A percentile compares a stretch with the other conserved stretches of the same genome.
Evolutionary conservation across 805 yeast species (phyloP).

Genomic region (Jamesozyma lodderae): DNA sequence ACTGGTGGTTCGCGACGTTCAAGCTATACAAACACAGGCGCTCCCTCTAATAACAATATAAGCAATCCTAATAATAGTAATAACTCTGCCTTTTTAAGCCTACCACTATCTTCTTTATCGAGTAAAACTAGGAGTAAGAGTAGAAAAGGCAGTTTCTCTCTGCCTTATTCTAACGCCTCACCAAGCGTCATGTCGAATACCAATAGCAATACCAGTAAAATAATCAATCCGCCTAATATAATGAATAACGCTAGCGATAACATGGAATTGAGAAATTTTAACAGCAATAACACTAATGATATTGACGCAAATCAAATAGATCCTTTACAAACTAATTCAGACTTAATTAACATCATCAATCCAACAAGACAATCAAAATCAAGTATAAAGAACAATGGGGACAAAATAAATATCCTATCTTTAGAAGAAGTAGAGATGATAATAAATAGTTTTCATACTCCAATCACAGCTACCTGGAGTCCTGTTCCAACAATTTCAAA

Average conservation of each 20-base stretch:
- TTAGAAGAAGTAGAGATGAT: constrained; percentile 33
- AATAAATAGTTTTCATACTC: constrained; percentile 28
- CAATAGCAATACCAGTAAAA: not conserved
- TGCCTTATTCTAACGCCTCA: not conserved
- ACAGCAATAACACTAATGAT: not conserved
- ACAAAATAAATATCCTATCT: constrained; percentile 25
- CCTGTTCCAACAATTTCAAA: constrained; percentile 42
- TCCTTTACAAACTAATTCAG: constrained; percentile 5
- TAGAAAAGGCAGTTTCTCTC: constrained; percentile 5
- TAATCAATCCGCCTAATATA: not conserved
- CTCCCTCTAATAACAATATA: not conserved
- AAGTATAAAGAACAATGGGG: not conserved
- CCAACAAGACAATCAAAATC: not conserved
- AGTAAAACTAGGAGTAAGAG: constrained; percentile 5
- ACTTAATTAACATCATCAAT: not conserved
- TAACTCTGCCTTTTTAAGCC: constrained; percentile 1
- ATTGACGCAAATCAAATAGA: constrained; percentile 4
- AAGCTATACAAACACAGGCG: constrained; percentile 15
- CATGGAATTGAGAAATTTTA: no score
- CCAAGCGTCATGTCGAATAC: not conserved
- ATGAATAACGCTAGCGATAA: not conserved
- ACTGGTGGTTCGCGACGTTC: constrained; percentile 8
- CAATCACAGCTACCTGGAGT: constrained; percentile 45
- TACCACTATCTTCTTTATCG: not conserved
- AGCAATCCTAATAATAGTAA: not conserved